Conservation (phyloP, 1,139 yeast species). For the Taphrina flavorubra region DNA sequence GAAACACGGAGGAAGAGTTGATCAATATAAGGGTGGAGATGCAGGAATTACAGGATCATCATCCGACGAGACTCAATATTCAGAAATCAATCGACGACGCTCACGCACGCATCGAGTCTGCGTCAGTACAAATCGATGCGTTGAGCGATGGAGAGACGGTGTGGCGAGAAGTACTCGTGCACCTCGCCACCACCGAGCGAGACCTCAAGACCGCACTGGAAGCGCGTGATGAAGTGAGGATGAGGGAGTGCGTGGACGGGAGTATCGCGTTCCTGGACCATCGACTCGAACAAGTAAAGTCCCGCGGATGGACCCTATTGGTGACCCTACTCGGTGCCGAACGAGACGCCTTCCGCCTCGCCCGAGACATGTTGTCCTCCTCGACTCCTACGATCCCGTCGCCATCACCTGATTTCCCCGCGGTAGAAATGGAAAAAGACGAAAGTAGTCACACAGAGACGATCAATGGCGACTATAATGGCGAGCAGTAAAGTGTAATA, state of each 20-base stretch:
- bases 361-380: constrained; percentile 14
- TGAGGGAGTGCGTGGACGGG: background rate
- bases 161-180: background rate
- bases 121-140: background rate
- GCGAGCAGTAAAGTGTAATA: no score
- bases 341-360: background rate
- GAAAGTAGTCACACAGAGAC: no score
- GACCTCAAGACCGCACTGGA: background rate
- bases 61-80: background rate
- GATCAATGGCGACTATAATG: no score
- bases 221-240: background rate
- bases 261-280: background rate
- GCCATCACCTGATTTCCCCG: no score
- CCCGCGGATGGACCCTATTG: constrained; percentile 1
- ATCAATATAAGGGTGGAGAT: background rate
- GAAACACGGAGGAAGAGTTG: background rate
- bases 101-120: background rate
- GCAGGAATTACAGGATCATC: background rate
- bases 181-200: background rate
- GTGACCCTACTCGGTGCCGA: constrained; percentile 3
- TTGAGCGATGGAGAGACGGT: background rate
- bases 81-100: background rate
- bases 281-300: background rate
- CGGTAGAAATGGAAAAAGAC: no score
- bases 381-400: background rate